These are phyloP conservation scores for Croton laevigatus DNA, from an alignment of 441 rosid species.

Conservation along the genomic window DNA sequence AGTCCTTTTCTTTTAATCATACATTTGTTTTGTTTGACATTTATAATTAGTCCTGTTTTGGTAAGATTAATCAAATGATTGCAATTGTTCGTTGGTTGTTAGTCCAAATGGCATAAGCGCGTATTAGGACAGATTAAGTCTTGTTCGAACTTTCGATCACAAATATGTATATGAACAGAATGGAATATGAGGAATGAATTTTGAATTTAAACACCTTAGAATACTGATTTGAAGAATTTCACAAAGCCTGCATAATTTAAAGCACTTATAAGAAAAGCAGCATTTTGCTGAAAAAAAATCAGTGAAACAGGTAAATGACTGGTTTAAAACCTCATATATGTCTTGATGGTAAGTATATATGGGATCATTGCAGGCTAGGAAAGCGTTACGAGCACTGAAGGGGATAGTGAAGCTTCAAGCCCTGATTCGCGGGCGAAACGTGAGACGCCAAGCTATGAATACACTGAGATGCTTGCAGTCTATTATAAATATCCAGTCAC, in stretches of 20 bases:
- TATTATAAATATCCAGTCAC: slow-evolving; percentile 72
- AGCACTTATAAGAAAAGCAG: no score
- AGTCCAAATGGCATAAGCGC: no score
- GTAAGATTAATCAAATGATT: background rate
- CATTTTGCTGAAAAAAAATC: no score
- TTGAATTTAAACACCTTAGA: no score
- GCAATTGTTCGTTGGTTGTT: background rate
- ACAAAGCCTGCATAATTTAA: no score
- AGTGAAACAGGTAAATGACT: no score
- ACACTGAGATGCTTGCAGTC: slow-evolving; percentile 83
- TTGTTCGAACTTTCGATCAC: no score
- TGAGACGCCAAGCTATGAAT: slow-evolving; percentile 74
- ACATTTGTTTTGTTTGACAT: background rate
- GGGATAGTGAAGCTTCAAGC: slow-evolving; percentile 97
- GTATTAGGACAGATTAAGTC: no score
- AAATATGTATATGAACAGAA: no score
- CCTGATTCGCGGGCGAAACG: slow-evolving; percentile 68
- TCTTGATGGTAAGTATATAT: background rate
- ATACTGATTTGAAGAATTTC: no score
- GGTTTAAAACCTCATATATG: no score
- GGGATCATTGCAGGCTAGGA: slow-evolving; percentile 61
- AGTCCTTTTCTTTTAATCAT: background rate
- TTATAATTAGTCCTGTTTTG: background rate
- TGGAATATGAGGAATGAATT: no score
- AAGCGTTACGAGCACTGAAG: slow-evolving; percentile 79